Evolutionary conservation across 2,329 filamentous ascomycete genomes (phyloP), one percentile per base, ranked within the genome.

Genomic region (Pseudopithomyces maydicus): DNA sequence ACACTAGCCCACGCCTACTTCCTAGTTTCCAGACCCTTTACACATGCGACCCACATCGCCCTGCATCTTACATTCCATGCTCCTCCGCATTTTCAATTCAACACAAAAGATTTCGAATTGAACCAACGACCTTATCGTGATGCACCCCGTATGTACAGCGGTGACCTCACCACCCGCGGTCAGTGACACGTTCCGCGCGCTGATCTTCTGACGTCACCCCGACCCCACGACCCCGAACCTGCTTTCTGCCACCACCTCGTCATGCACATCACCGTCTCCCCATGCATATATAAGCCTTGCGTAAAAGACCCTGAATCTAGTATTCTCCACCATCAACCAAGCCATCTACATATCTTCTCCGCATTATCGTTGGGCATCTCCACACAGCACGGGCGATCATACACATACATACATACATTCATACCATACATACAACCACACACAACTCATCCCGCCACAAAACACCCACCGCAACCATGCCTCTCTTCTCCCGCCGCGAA

Each of bases 401-500:
- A n/a, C n/a, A n/a, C n/a, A n/a, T 23, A 41, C 38, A 17, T 6
- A 15, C 10, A n/a, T 15, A 41, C 38, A 15, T 17, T 5, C n/a
- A 7, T 17, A 10, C 6, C 7, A 41, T 36, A 41, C 32, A n/a
- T 58, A 47, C 48, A 52, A 44, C 35, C 33, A 50, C n/a, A n/a
- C n/a, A 19, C 4, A 12, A 42, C 38, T 41, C 29, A 45, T 36
- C 45, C 20, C 26, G 41, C 48, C 52, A 55, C 17, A 20, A 52
- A n/a, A 51, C 38, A 22, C 50, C 29, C 10, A 50, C 22, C 43
- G 61, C 26, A 35, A 74, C 74, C 67, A 70, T 76, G 74, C 72
- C 73, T 63, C 66, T 76, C 60, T 76, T 76, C 63, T 64, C 45
- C 35, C 64, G 61, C 59, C 68, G 55, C 44, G 47, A 50, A 22